Conservation (phyloP, 345 rosid species). For the Combretum micranthum region DNA sequence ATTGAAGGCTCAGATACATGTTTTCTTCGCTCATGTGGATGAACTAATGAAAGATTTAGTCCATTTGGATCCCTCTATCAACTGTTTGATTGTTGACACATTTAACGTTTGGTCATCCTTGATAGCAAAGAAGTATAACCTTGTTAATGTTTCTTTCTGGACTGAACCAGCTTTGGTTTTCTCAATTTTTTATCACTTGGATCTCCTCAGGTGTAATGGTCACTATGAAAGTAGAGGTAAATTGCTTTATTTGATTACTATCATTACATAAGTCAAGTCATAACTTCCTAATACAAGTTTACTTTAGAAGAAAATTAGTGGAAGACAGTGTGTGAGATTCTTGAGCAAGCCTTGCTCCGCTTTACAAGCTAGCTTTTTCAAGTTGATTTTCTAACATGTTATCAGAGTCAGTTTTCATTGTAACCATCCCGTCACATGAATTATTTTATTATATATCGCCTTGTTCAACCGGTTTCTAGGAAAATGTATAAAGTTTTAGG, state of each 20-base stretch:
- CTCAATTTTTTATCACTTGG: slow-evolving; percentile 58
- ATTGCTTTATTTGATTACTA: background rate
- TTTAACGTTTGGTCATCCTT: slow-evolving; percentile 66
- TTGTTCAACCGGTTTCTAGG: no score
- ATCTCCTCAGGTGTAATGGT: slow-evolving; percentile 54
- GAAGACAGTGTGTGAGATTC: no score
- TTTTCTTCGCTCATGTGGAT: slow-evolving; percentile 57
- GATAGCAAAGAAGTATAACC: slow-evolving; percentile 52
- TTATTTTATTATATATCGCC: no score
- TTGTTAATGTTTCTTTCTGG: slow-evolving; percentile 69
- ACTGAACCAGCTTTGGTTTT: slow-evolving; percentile 78
- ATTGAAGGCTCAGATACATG: slow-evolving; percentile 40
- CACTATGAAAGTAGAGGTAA: slow-evolving; percentile 61
- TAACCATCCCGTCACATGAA: no score
- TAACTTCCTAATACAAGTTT: no score
- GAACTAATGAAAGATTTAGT: slow-evolving; percentile 34
- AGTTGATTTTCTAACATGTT: no score
- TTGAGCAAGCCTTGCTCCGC: no score
- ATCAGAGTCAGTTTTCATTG: no score
- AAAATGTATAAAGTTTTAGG: no score
- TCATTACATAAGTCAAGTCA: no score
- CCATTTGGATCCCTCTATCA: slow-evolving; percentile 14
- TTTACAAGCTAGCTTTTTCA: no score
- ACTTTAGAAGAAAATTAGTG: no score
- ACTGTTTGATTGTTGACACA: slow-evolving; percentile 59